Evolutionary conservation across 768 basidiomycete species (phyloP).

Genomic region (Chalciporus sphaerocephalus): DNA sequence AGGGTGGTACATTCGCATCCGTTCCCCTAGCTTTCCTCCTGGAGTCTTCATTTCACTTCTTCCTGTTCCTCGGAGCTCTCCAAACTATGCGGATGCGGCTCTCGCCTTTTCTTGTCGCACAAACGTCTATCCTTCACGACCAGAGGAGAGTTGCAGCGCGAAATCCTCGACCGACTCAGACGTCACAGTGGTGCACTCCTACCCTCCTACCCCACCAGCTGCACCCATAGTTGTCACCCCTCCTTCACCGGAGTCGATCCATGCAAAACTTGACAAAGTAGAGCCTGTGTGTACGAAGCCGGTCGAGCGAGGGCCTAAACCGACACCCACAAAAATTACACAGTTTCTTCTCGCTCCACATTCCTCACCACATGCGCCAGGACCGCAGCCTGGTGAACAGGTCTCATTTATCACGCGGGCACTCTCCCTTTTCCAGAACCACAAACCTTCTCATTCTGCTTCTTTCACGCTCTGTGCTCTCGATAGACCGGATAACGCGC

Average conservation of each 20-base stretch:
- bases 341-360: slow-evolving; percentile 53
- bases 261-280: slow-evolving; percentile 25
- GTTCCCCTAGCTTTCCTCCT: slow-evolving; percentile 66
- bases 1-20: slow-evolving; percentile 82
- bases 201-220: slow-evolving; percentile 52
- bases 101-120: slow-evolving; percentile 52
- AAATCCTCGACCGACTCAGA: slow-evolving; percentile 32
- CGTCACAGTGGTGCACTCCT: slow-evolving; percentile 43
- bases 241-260: slow-evolving; percentile 33
- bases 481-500: slow-evolving; percentile 15
- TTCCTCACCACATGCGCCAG: slow-evolving; percentile 35
- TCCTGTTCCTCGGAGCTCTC: slow-evolving; percentile 45
- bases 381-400: slow-evolving; percentile 24
- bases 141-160: slow-evolving; percentile 7
- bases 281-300: slow-evolving; percentile 2
- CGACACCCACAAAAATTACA: slow-evolving; percentile 30
- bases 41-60: slow-evolving; percentile 51
- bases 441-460: slow-evolving; percentile 52
- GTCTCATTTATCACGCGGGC: slow-evolving; percentile 49
- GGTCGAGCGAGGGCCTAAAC: slow-evolving; percentile 8
- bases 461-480: slow-evolving; percentile 52
- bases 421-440: slow-evolving; percentile 43
- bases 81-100: slow-evolving; percentile 48
- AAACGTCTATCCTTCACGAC: slow-evolving; percentile 29
- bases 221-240: slow-evolving; percentile 29